phyloP scores from a whole-genome alignment of 306 rosid species.

The Cicer pinnatifidum region DNA sequence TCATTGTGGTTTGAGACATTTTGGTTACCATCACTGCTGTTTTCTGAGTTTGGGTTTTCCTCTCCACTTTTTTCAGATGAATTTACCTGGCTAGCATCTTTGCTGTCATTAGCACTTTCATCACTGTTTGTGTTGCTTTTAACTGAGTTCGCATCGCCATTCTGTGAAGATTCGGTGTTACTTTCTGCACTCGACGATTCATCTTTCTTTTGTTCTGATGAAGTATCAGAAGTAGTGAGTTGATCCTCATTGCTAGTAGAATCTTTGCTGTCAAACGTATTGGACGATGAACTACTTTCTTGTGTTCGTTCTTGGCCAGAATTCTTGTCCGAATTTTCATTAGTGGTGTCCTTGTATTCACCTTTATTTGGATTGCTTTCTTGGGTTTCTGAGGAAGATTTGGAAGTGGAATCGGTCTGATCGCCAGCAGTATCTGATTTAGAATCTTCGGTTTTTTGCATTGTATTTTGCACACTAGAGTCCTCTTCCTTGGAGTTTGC shows the following conservation, averaged over 20 bases:
- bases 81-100: slow-evolving; percentile 47
- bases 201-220: slow-evolving; percentile 58
- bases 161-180: slow-evolving; percentile 44
- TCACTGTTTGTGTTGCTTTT: slow-evolving; percentile 50
- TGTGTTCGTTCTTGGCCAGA: slow-evolving; percentile 47
- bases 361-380: slow-evolving; percentile 46
- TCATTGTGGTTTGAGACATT: slow-evolving; percentile 44
- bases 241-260: slow-evolving; percentile 51
- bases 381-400: slow-evolving; percentile 43
- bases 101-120: slow-evolving; percentile 47
- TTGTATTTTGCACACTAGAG: slow-evolving; percentile 46
- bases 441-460: slow-evolving; percentile 28
- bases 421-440: slow-evolving; percentile 43
- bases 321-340: slow-evolving; percentile 46
- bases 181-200: slow-evolving; percentile 53
- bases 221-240: slow-evolving; percentile 58
- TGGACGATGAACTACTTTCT: slow-evolving; percentile 49
- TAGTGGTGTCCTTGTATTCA: slow-evolving; percentile 49
- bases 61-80: slow-evolving; percentile 52
- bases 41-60: slow-evolving; percentile 51
- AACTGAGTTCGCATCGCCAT: slow-evolving; percentile 47
- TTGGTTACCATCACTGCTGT: slow-evolving; percentile 47
- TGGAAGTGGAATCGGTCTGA: slow-evolving; percentile 52
- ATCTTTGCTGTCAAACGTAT: slow-evolving; percentile 50
- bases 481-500: slow-evolving; percentile 52